A percentile compares a stretch with the other conserved stretches of the same genome.
Evolutionary conservation across 208 protist species (phyloP).

Genomic region (Kentomonas sorsogonicus): DNA sequence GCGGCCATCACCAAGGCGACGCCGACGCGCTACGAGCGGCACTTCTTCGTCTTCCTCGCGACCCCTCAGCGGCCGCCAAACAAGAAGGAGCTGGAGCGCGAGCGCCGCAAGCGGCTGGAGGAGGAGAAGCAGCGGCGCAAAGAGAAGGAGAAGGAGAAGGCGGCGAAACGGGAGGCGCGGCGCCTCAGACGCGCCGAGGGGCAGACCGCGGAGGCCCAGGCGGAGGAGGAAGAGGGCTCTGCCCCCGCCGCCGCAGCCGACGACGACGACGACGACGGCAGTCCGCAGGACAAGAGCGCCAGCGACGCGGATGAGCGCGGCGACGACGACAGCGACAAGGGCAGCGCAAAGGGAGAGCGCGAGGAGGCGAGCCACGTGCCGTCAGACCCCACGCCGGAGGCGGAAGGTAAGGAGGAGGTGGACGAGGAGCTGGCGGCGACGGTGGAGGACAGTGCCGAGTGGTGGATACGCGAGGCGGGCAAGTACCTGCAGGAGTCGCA

Average conservation of each 20-base stretch:
- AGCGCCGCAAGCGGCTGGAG: background rate
- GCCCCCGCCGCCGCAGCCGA: background rate
- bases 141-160: constrained; percentile 7
- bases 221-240: background rate
- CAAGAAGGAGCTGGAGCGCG: background rate
- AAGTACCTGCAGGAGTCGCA: constrained; percentile 34
- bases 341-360: too few species aligned
- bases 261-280: background rate
- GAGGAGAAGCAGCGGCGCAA: background rate
- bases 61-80: background rate
- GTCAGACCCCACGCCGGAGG: too few species aligned
- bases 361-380: too few species aligned
- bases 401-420: background rate
- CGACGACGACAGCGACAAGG: too few species aligned
- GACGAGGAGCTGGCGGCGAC: background rate
- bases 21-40: constrained; percentile 66
- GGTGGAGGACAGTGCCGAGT: constrained; percentile 26
- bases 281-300: too few species aligned
- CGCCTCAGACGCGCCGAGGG: too few species aligned
- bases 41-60: constrained; percentile 75
- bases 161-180: background rate
- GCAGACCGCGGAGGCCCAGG: background rate
- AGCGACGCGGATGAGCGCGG: too few species aligned
- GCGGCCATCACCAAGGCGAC: constrained; percentile 24
- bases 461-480: constrained; percentile 44